phyloP scores from a whole-genome alignment of 129 eudicot species.

The Arctium lappa region DNA sequence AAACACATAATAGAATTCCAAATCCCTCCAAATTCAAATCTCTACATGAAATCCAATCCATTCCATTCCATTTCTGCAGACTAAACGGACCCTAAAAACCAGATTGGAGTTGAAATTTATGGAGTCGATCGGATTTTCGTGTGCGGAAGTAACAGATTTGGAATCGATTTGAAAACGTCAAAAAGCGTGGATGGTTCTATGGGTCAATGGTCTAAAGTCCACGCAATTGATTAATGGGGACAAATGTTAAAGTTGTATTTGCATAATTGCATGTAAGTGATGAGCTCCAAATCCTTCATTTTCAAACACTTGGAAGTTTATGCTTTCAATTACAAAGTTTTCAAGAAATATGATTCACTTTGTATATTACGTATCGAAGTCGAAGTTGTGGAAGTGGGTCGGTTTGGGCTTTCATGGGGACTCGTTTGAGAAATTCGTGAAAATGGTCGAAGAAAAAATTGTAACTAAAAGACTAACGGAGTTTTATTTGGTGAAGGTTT shows the following conservation, averaged over 20 bases:
- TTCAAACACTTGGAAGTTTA: not conserved
- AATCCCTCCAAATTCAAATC: no score
- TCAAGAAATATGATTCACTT: not conserved
- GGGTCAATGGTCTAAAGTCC: conserved; percentile 14
- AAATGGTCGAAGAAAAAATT: not conserved
- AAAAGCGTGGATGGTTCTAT: not conserved
- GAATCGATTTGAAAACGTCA: not conserved
- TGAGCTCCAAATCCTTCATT: not conserved
- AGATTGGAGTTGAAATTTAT: not conserved
- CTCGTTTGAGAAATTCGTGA: not conserved
- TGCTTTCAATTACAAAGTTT: not conserved
- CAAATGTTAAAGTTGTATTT: not conserved
- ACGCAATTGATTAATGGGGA: not conserved
- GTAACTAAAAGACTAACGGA: not conserved
- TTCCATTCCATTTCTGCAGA: no score
- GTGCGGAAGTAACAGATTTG: conserved; percentile 27
- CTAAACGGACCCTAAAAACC: not conserved
- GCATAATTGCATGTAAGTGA: not conserved
- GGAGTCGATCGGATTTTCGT: not conserved
- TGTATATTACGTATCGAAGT: not conserved
- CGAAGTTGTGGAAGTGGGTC: not conserved
- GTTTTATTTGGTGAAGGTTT: not conserved
- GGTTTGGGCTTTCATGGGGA: not conserved
- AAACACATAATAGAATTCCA: no score
- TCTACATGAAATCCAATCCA: no score